phyloP scores from a whole-genome alignment of 441 rosid species.

The Eutrema salsugineum region DNA sequence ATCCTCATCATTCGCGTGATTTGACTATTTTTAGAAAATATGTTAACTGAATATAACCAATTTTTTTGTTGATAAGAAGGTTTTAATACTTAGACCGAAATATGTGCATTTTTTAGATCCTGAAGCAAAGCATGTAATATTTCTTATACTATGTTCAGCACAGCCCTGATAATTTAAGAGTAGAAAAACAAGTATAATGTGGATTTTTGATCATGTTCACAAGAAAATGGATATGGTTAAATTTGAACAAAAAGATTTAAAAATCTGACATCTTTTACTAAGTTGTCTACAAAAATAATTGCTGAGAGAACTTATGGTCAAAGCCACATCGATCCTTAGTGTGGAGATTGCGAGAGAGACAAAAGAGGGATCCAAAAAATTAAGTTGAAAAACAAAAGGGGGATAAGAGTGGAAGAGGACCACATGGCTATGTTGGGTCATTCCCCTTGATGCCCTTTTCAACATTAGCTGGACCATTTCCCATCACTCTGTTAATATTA shows the following conservation, averaged over 20 bases:
- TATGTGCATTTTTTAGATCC: too few relatives aligned
- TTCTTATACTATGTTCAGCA: too few relatives aligned
- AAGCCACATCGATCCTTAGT: neutral
- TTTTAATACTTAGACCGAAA: too few relatives aligned
- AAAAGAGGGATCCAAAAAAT: slow-evolving; percentile 20
- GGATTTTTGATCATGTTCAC: too few relatives aligned
- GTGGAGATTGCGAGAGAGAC: slow-evolving; percentile 9
- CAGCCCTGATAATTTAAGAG: too few relatives aligned
- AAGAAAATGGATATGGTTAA: neutral
- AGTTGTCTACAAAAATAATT: neutral
- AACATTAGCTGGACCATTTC: slow-evolving; percentile 29
- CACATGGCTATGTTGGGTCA: slow-evolving; percentile 31
- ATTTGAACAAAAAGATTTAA: neutral
- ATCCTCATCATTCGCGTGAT: too few relatives aligned
- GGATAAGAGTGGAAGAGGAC: slow-evolving; percentile 28
- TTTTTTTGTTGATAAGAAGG: too few relatives aligned
- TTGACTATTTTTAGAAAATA: too few relatives aligned
- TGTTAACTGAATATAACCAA: too few relatives aligned
- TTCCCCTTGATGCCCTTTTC: slow-evolving; percentile 27
- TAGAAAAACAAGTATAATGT: too few relatives aligned
- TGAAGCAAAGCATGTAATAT: too few relatives aligned
- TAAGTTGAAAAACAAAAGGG: neutral
- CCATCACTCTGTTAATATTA: slow-evolving; percentile 16
- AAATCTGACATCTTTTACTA: neutral
- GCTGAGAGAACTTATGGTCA: slow-evolving; percentile 6